Percentiles rank a stretch among this genome's conserved stretches.
Conservation (phyloP, 225 moss, liverwort and hornwort species). For the Ulota crispa region DNA sequence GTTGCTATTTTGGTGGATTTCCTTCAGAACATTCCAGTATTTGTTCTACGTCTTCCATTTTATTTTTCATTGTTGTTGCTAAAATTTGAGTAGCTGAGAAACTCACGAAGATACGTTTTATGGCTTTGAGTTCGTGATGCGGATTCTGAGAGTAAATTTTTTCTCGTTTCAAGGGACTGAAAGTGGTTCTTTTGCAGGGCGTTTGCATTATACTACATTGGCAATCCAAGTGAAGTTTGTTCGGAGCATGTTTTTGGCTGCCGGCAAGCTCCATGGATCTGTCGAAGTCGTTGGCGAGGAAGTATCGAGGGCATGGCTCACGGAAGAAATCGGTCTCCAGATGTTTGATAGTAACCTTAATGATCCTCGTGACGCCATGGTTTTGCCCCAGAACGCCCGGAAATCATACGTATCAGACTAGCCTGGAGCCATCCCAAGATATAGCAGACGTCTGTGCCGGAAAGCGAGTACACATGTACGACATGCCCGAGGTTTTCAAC, state of each 20-base stretch:
- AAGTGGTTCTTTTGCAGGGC: constrained; percentile 7
- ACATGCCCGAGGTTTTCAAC: constrained; percentile 52
- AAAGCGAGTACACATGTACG: constrained; percentile 49
- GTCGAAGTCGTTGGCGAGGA: constrained; percentile 29
- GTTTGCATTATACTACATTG: background rate
- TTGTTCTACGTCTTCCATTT: background rate
- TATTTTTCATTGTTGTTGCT: background rate
- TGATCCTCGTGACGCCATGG: constrained; percentile 41
- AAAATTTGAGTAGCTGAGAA: background rate
- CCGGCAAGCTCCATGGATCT: constrained; percentile 25
- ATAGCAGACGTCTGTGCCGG: constrained; percentile 27
- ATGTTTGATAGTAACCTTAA: constrained; percentile 30
- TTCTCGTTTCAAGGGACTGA: background rate
- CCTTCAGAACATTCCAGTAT: background rate
- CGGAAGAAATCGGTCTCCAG: constrained; percentile 20
- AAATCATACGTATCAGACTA: background rate
- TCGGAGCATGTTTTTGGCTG: background rate
- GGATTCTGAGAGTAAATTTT: background rate
- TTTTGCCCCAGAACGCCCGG: constrained; percentile 34
- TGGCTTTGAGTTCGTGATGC: background rate
- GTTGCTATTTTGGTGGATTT: background rate
- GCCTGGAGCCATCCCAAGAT: background rate
- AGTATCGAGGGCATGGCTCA: constrained; percentile 22
- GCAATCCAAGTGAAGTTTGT: background rate
- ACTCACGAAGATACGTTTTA: background rate